Evolutionary conservation across 768 basidiomycete species (phyloP).

Genomic region (Strobilomyces confusus): DNA sequence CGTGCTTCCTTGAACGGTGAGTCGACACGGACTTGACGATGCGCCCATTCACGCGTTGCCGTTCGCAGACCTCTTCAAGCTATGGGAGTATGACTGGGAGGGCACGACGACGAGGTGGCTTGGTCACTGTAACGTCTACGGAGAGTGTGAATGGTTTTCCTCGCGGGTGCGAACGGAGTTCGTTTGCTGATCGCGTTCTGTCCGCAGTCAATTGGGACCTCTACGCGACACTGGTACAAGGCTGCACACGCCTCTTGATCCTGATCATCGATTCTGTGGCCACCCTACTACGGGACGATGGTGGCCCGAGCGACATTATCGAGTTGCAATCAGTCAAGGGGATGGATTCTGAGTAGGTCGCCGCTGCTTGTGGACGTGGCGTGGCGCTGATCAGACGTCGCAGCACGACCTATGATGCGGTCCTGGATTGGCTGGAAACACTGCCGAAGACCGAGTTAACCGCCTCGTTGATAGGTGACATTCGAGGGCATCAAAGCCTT

Average conservation of each 20-base stretch:
- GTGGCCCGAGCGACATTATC: constrained; percentile 29
- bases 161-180: background rate
- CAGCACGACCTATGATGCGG: constrained; percentile 24
- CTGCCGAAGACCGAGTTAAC: constrained; percentile 19
- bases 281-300: constrained; percentile 28
- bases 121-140: constrained; percentile 27
- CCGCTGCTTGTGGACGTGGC: background rate
- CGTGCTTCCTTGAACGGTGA: constrained; percentile 45
- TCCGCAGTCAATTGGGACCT: constrained; percentile 54
- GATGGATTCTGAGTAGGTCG: constrained; percentile 40
- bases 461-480: constrained; percentile 18
- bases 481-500: constrained; percentile 23
- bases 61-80: constrained; percentile 24
- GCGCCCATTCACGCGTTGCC: background rate
- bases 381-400: background rate
- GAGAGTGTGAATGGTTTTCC: constrained; percentile 42
- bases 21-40: constrained; percentile 11
- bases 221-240: constrained; percentile 43
- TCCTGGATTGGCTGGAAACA: constrained; percentile 24
- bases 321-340: constrained; percentile 31
- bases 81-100: constrained; percentile 24
- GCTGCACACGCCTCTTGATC: constrained; percentile 40
- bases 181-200: background rate
- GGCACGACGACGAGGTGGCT: constrained; percentile 19
- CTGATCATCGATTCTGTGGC: constrained; percentile 28